Evolutionary conservation across 371 early-diverging fungal species (phyloP).

Genomic region (Mucor saturninus): DNA sequence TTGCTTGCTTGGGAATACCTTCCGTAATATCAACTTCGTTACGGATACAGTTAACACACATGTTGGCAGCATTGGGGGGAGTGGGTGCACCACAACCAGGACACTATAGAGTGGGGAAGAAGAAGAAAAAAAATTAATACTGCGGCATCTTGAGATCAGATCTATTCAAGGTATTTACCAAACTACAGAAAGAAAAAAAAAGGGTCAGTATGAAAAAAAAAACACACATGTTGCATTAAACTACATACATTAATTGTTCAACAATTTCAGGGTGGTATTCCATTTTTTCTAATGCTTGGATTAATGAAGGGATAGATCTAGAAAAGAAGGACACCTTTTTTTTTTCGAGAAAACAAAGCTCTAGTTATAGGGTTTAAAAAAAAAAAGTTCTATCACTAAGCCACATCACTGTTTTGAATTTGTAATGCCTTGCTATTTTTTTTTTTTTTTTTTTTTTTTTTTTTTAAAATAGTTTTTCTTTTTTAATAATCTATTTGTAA

Average conservation of each 20-base stretch:
- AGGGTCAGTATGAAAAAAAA: neutral
- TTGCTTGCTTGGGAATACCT: constrained; percentile 96
- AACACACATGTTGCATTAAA: neutral
- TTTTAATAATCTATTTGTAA: neutral
- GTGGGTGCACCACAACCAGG: constrained; percentile 97
- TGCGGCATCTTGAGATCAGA: constrained; percentile 6
- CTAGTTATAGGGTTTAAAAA: constrained; percentile 1
- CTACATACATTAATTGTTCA: constrained; percentile 56
- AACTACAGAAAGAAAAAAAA: constrained; percentile 27
- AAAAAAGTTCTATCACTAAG: constrained; percentile 1
- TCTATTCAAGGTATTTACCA: constrained; percentile 28
- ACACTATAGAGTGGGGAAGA: constrained; percentile 67
- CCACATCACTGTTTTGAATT: constrained; percentile 5
- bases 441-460: constrained; percentile 1
- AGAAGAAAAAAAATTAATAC: constrained; percentile 4
- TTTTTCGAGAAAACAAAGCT: neutral
- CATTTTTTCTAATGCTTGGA: constrained; percentile 21
- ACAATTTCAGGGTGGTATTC: constrained; percentile 56
- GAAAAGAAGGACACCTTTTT: neutral
- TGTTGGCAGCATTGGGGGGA: constrained; percentile 96
- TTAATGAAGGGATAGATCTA: neutral
- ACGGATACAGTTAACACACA: constrained; percentile 98
- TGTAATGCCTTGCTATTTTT: neutral
- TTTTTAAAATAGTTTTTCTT: neutral
- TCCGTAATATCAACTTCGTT: constrained; percentile 96